Conservation (phyloP, 768 basidiomycete species). For the Fomitopsis pulvina region DNA sequence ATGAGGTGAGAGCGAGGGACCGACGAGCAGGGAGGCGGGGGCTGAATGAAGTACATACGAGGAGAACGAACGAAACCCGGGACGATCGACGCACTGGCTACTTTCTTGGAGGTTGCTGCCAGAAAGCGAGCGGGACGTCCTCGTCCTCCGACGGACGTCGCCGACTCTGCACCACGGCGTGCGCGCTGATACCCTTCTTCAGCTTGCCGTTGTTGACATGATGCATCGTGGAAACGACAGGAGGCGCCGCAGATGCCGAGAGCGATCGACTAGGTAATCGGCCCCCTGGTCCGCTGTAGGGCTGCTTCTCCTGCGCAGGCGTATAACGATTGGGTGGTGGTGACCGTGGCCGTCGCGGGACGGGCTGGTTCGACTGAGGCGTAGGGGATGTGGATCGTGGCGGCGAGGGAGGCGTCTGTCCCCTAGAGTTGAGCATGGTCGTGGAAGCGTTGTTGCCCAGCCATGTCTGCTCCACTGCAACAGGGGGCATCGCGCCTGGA, state of each 20-base stretch:
- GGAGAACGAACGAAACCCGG: background rate
- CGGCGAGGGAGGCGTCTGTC: slow-evolving; percentile 28
- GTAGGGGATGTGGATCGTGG: slow-evolving; percentile 24
- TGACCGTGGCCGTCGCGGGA: slow-evolving; percentile 42
- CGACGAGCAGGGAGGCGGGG: background rate
- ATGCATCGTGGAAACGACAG: slow-evolving; percentile 33
- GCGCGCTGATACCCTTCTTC: slow-evolving; percentile 62
- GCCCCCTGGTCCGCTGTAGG: slow-evolving; percentile 13
- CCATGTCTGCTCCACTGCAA: slow-evolving; percentile 26
- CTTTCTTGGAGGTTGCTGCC: slow-evolving; percentile 67
- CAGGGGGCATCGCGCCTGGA: slow-evolving; percentile 59
- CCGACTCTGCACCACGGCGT: slow-evolving; percentile 41
- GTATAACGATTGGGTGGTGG: slow-evolving; percentile 43
- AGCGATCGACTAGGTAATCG: slow-evolving; percentile 59
- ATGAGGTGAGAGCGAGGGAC: slow-evolving; percentile 2
- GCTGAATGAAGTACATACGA: background rate
- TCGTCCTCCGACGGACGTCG: slow-evolving; percentile 61
- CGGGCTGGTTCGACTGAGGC: slow-evolving; percentile 22
- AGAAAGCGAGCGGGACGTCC: slow-evolving; percentile 73
- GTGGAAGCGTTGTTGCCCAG: slow-evolving; percentile 26
- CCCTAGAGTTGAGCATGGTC: slow-evolving; percentile 17
- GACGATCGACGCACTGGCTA: slow-evolving; percentile 20
- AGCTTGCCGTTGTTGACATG: slow-evolving; percentile 38
- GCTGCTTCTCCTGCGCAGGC: slow-evolving; percentile 22
- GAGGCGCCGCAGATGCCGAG: slow-evolving; percentile 54